These are phyloP conservation scores for Oenanthe javanica DNA, from an alignment of 140 eudicot species.

Conservation along the genomic window DNA sequence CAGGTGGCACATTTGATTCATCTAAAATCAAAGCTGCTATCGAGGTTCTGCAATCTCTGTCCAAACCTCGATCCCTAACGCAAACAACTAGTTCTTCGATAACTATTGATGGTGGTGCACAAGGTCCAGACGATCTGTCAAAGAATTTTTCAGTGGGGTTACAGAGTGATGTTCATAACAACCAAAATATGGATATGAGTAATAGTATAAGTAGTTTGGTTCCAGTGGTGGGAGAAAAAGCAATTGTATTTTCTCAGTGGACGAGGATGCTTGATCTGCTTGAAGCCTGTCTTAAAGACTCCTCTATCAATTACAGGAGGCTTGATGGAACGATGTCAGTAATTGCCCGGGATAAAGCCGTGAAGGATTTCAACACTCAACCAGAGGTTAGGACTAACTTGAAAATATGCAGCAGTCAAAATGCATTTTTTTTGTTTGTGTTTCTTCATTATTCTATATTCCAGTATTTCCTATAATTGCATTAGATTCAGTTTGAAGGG, in stretches of 20 bases:
- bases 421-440: slow-evolving; percentile 9
- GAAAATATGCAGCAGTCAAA: not conserved
- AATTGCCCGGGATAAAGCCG: slow-evolving; percentile 81
- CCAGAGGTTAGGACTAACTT: slow-evolving; percentile 54
- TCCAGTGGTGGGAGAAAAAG: slow-evolving; percentile 55
- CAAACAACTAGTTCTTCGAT: slow-evolving; percentile 3
- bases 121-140: slow-evolving; percentile 12
- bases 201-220: slow-evolving; percentile 4
- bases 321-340: slow-evolving; percentile 97
- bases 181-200: slow-evolving; percentile 10
- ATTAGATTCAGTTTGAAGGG: not conserved
- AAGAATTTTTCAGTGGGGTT: slow-evolving; percentile 10
- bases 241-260: slow-evolving; percentile 97
- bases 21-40: slow-evolving; percentile 81
- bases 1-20: slow-evolving; percentile 37
- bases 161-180: slow-evolving; percentile 6
- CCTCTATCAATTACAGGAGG: slow-evolving; percentile 65
- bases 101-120: slow-evolving; percentile 11
- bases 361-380: slow-evolving; percentile 75
- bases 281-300: slow-evolving; percentile 62
- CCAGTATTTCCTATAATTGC: not conserved
- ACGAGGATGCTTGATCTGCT: slow-evolving; percentile 90
- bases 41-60: slow-evolving; percentile 51
- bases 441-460: not conserved
- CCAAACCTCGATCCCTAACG: slow-evolving; percentile 27